phyloP scores from a whole-genome alignment of 1,284 basidiomycete species.

The Ustilago nuda region DNA sequence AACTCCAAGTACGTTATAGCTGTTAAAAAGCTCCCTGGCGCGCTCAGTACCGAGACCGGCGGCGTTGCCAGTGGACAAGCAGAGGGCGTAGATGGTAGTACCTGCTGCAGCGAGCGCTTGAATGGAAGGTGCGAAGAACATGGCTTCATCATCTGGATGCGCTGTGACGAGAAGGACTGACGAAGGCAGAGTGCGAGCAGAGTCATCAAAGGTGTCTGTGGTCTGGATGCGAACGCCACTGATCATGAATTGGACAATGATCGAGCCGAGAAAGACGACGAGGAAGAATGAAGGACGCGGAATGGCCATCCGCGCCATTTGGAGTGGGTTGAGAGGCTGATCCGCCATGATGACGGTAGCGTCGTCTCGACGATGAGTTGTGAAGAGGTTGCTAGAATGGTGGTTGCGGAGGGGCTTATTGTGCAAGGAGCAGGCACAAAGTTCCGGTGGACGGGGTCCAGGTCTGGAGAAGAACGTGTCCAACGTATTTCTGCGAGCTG shows the following conservation, averaged over 20 bases:
- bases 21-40: conserved; percentile 75
- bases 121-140: conserved; percentile 89
- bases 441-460: background rate
- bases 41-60: conserved; percentile 81
- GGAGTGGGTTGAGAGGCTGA: conserved; percentile 10
- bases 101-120: conserved; percentile 72
- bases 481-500: background rate
- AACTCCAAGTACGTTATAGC: conserved; percentile 76
- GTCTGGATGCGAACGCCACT: conserved; percentile 31
- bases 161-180: conserved; percentile 78
- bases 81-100: conserved; percentile 70
- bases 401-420: background rate
- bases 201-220: conserved; percentile 1
- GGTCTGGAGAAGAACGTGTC: background rate
- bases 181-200: conserved; percentile 18
- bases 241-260: conserved; percentile 42
- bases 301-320: conserved; percentile 39
- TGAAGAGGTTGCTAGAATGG: background rate
- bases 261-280: conserved; percentile 28
- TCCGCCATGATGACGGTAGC: conserved; percentile 21
- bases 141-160: conserved; percentile 90
- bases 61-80: conserved; percentile 76
- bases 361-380: background rate
- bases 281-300: conserved; percentile 45
- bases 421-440: background rate